Conservation (phyloP, 352 stramenopile genomes). For the Elongisporangium senticosum region DNA sequence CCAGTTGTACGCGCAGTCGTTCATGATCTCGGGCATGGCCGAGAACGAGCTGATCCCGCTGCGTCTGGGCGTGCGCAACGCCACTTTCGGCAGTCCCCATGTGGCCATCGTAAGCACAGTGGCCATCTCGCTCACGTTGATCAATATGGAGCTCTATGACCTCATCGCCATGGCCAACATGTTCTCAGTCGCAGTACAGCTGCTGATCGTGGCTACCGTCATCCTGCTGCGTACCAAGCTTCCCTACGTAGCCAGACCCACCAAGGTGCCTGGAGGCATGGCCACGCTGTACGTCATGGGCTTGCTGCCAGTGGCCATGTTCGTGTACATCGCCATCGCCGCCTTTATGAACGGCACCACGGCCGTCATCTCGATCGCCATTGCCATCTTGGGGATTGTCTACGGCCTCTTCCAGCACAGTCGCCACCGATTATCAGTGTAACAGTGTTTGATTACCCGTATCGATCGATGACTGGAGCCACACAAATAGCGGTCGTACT, state of each 20-base stretch:
- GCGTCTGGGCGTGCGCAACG: constrained; percentile 49
- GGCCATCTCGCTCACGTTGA: constrained; percentile 10
- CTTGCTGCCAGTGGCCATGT: constrained; percentile 8
- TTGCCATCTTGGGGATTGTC: not conserved
- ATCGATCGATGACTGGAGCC: too few species aligned
- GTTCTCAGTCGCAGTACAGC: constrained; percentile 59
- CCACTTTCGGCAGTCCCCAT: constrained; percentile 15
- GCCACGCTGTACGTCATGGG: constrained; percentile 4
- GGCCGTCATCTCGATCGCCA: not conserved
- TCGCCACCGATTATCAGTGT: not conserved
- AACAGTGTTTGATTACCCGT: too few species aligned
- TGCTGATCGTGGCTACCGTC: constrained; percentile 80
- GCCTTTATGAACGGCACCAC: not conserved
- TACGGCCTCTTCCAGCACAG: not conserved
- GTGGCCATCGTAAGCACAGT: constrained; percentile 14
- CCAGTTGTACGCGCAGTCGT: constrained; percentile 81
- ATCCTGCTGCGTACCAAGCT: constrained; percentile 61
- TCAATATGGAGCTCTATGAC: constrained; percentile 31
- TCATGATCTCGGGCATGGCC: constrained; percentile 63
- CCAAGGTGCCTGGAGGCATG: constrained; percentile 13
- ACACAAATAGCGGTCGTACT: too few species aligned
- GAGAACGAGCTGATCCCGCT: constrained; percentile 73
- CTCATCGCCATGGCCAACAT: constrained; percentile 80
- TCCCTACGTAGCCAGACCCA: constrained; percentile 33
- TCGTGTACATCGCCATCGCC: constrained; percentile 9